These are phyloP conservation scores for Sphagnum fallax DNA, from an alignment of 228 moss, liverwort and hornwort genomes.

Conservation along the genomic window DNA sequence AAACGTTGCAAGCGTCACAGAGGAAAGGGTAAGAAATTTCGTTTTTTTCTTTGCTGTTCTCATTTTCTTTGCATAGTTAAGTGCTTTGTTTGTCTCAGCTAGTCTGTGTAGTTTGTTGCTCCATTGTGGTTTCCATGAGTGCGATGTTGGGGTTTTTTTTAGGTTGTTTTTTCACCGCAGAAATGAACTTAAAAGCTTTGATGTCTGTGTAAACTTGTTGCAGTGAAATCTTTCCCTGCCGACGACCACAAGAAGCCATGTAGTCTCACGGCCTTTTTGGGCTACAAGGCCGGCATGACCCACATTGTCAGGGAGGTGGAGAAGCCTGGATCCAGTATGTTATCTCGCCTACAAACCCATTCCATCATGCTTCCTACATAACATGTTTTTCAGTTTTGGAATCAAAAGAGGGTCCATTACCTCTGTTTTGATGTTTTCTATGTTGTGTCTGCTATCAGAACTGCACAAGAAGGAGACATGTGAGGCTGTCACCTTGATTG, in stretches of 20 bases:
- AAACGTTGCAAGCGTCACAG: conserved; percentile 59
- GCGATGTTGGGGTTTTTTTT: too few relatives aligned
- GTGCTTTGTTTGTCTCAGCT: too few relatives aligned
- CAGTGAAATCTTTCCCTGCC: conserved; percentile 63
- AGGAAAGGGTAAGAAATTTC: conserved; percentile 73
- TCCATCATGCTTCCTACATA: too few relatives aligned
- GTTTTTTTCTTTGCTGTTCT: too few relatives aligned
- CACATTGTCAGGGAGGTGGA: conserved; percentile 72
- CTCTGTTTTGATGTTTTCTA: too few relatives aligned
- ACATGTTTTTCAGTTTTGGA: too few relatives aligned
- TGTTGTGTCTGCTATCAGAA: conserved; percentile 3
- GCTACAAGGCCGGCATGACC: conserved; percentile 82
- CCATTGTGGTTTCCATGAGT: too few relatives aligned
- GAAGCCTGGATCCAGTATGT: conserved; percentile 61
- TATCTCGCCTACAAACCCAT: not conserved
- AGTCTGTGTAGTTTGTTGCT: too few relatives aligned
- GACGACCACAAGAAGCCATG: conserved; percentile 35
- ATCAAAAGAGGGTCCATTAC: too few relatives aligned
- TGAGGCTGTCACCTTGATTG: conserved; percentile 66
- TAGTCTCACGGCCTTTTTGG: conserved; percentile 55
- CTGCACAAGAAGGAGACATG: conserved; percentile 84
- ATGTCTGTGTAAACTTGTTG: not conserved
- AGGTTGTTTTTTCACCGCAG: too few relatives aligned
- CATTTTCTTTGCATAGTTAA: too few relatives aligned
- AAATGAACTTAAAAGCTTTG: too few relatives aligned